Conservation (phyloP, 352 stramenopile genomes). For the Phytophthora chlamydospora region DNA sequence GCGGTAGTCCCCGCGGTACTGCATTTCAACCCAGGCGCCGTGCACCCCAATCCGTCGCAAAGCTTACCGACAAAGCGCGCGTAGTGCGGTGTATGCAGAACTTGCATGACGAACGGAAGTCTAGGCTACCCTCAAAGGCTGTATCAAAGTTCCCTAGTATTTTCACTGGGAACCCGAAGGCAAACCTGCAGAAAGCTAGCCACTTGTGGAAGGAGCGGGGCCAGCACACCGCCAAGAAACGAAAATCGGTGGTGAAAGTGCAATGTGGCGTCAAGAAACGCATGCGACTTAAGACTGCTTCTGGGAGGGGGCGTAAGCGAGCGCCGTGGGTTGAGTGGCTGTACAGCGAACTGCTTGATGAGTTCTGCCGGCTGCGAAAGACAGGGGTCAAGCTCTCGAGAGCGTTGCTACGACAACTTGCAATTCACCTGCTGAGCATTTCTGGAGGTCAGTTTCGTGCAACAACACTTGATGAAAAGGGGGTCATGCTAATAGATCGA, state of each 20-base stretch:
- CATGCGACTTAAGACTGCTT: not conserved
- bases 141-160: not conserved
- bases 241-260: not conserved
- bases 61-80: too few relatives aligned
- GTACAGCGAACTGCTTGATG: not conserved
- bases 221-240: not conserved
- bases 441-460: too few relatives aligned
- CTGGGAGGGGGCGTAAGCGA: not conserved
- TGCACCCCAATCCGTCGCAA: too few relatives aligned
- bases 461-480: too few relatives aligned
- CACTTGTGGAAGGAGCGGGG: not conserved
- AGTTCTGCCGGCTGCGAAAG: not conserved
- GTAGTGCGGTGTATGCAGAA: too few relatives aligned
- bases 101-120: too few relatives aligned
- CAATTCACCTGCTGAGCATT: too few relatives aligned
- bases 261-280: conserved; percentile 1
- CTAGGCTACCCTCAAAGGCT: too few relatives aligned
- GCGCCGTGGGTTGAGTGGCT: not conserved
- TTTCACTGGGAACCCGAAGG: not conserved
- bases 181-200: not conserved
- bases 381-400: not conserved
- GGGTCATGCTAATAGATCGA: too few relatives aligned
- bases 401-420: too few relatives aligned
- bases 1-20: too few relatives aligned
- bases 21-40: too few relatives aligned